Percentiles rank a stretch among this genome's conserved stretches.
Evolutionary conservation across 1,284 basidiomycete species (phyloP).

Genomic region (Leccinum subspadiceum): DNA sequence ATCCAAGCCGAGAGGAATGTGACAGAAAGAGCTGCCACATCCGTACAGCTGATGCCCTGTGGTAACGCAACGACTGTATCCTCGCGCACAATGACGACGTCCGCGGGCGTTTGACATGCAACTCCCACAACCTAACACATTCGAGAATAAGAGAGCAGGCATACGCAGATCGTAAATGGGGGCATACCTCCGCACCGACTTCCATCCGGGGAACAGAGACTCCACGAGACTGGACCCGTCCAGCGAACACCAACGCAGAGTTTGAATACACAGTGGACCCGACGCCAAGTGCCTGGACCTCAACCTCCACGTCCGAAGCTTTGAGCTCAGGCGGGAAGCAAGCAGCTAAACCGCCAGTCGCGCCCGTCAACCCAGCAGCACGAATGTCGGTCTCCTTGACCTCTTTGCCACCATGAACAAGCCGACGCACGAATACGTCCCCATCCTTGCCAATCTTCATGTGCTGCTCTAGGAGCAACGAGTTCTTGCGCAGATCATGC

Average conservation of each 20-base stretch:
- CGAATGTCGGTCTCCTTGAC: conserved; percentile 10
- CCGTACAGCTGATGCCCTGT: conserved; percentile 7
- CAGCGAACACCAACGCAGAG: conserved; percentile 16
- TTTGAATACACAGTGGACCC: neutral
- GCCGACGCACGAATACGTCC: conserved; percentile 23
- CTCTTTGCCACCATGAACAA: conserved; percentile 21
- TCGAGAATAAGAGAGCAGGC: neutral
- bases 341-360: conserved; percentile 16
- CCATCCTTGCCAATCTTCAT: conserved; percentile 28
- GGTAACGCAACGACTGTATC: conserved; percentile 18
- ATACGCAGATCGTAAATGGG: neutral
- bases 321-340: conserved; percentile 16
- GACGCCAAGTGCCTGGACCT: conserved; percentile 17
- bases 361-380: conserved; percentile 16
- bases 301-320: conserved; percentile 16
- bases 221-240: conserved; percentile 16
- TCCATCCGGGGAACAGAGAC: conserved; percentile 5
- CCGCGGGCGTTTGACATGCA: conserved; percentile 14
- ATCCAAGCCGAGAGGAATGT: conserved; percentile 29
- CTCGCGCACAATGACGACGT: conserved; percentile 14
- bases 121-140: conserved; percentile 17
- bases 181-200: conserved; percentile 10
- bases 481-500: no score
- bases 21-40: conserved; percentile 22
- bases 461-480: conserved; percentile 15